These are phyloP conservation scores for Penicillium subrubescens DNA, from an alignment of 495 filamentous ascomycete genomes.

Conservation along the genomic window DNA sequence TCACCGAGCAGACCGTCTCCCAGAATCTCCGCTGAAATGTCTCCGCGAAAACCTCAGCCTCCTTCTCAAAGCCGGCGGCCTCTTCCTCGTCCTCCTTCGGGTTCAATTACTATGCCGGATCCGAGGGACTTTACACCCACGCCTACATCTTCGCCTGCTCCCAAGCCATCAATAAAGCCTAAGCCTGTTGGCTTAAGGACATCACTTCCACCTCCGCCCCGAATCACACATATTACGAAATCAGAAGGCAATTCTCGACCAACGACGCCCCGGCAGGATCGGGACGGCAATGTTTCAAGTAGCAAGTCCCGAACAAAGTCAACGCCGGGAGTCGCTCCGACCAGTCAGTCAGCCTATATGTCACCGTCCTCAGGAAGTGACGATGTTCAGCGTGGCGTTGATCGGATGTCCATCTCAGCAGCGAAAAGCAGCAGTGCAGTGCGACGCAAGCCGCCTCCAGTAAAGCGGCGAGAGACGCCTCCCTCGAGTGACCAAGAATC, in stretches of 20 bases:
- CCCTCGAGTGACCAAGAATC: constrained; percentile 50
- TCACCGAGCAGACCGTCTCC: constrained; percentile 21
- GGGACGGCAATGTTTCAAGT: constrained; percentile 14
- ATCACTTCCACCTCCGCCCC: constrained; percentile 28
- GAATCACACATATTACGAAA: constrained; percentile 14
- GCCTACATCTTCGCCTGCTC: constrained; percentile 21
- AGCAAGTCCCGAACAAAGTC: constrained; percentile 30
- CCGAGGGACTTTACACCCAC: constrained; percentile 24
- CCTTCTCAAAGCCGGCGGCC: constrained; percentile 13
- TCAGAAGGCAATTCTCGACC: constrained; percentile 25
- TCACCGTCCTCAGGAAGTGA: constrained; percentile 37
- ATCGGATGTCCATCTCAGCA: constrained; percentile 31
- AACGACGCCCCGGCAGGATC: constrained; percentile 26
- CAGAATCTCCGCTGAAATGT: constrained; percentile 4
- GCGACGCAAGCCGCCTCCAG: constrained; percentile 28
- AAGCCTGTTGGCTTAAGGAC: constrained; percentile 39
- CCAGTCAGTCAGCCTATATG: constrained; percentile 15
- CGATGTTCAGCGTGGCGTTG: constrained; percentile 30
- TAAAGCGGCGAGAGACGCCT: constrained; percentile 41
- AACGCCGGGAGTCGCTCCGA: constrained; percentile 23
- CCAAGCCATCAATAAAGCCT: constrained; percentile 43
- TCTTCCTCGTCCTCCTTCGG: constrained; percentile 8
- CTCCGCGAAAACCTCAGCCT: constrained; percentile 17
- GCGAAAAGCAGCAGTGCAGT: constrained; percentile 23
- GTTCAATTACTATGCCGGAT: constrained; percentile 22